Conservation (phyloP, 2,329 filamentous ascomycete genomes). For the Fusarium hainanense region DNA sequence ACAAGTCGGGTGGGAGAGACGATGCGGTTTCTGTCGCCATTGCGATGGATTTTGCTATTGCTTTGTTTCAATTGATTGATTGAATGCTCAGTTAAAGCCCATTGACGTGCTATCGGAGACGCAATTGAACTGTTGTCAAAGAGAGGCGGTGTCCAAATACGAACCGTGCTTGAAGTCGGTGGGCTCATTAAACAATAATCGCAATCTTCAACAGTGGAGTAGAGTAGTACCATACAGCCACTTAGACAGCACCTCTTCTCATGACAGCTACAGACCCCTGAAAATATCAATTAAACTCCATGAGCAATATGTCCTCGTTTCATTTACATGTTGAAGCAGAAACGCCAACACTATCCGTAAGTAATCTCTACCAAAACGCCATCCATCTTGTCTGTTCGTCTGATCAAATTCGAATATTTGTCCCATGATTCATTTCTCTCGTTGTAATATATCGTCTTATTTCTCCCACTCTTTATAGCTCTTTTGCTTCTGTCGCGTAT, state of each 20-base stretch:
- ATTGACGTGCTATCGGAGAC: neutral
- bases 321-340: neutral
- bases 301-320: neutral
- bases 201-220: neutral
- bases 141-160: slow-evolving; percentile 22
- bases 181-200: neutral
- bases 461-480: slow-evolving; percentile 62
- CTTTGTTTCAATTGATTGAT: neutral
- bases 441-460: slow-evolving; percentile 23
- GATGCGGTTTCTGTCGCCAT: slow-evolving; percentile 38
- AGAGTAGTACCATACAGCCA: neutral
- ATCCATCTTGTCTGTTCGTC: neutral
- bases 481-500: slow-evolving; percentile 82
- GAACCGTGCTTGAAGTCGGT: neutral
- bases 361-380: slow-evolving; percentile 14
- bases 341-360: neutral
- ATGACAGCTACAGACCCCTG: neutral
- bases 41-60: neutral
- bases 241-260: neutral
- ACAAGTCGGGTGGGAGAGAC: slow-evolving; percentile 64
- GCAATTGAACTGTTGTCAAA: neutral
- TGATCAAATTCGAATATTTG: neutral
- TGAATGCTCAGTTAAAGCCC: neutral
- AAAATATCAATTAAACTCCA: neutral
- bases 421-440: neutral